phyloP scores from a whole-genome alignment of 2,329 filamentous ascomycete genomes.

The Fusarium sterilihyphosum region DNA sequence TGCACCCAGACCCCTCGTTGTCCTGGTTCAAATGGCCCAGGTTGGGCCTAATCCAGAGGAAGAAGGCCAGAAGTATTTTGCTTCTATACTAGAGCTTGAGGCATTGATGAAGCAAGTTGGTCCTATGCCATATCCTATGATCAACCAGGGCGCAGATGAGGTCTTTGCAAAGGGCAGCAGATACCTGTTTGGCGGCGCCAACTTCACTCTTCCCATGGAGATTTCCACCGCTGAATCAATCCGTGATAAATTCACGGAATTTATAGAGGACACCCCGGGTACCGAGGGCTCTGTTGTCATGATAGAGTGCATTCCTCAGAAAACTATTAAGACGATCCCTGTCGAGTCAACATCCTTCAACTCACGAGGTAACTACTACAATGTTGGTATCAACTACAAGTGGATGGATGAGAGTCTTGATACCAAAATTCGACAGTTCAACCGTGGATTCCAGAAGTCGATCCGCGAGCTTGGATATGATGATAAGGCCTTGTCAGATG shows the following conservation, averaged over 20 bases:
- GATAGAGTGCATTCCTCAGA: slow-evolving; percentile 34
- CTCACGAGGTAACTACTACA: slow-evolving; percentile 39
- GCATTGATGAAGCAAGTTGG: slow-evolving; percentile 50
- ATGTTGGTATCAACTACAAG: slow-evolving; percentile 31
- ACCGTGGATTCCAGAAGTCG: slow-evolving; percentile 31
- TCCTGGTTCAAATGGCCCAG: slow-evolving; percentile 31
- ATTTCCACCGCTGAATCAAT: slow-evolving; percentile 37
- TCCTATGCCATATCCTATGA: slow-evolving; percentile 53
- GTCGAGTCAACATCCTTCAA: slow-evolving; percentile 37
- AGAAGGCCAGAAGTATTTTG: slow-evolving; percentile 45
- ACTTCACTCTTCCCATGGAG: slow-evolving; percentile 53
- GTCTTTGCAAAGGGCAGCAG: slow-evolving; percentile 51
- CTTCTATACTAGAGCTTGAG: slow-evolving; percentile 49
- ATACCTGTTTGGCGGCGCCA: slow-evolving; percentile 54
- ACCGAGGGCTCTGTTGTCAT: slow-evolving; percentile 26
- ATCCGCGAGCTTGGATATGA: slow-evolving; percentile 36
- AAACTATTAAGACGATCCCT: slow-evolving; percentile 21
- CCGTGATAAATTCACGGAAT: slow-evolving; percentile 24
- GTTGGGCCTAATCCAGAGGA: slow-evolving; percentile 31
- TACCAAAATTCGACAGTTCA: slow-evolving; percentile 33
- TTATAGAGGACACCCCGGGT: slow-evolving; percentile 22
- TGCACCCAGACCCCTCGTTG: slow-evolving; percentile 26
- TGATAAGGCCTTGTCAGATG: slow-evolving; percentile 24
- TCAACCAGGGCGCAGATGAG: slow-evolving; percentile 53
- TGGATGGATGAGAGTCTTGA: slow-evolving; percentile 31